These are phyloP conservation scores for Zopfochytrium polystomum DNA, from an alignment of 371 early-diverging fungal genomes.

Conservation along the genomic window DNA sequence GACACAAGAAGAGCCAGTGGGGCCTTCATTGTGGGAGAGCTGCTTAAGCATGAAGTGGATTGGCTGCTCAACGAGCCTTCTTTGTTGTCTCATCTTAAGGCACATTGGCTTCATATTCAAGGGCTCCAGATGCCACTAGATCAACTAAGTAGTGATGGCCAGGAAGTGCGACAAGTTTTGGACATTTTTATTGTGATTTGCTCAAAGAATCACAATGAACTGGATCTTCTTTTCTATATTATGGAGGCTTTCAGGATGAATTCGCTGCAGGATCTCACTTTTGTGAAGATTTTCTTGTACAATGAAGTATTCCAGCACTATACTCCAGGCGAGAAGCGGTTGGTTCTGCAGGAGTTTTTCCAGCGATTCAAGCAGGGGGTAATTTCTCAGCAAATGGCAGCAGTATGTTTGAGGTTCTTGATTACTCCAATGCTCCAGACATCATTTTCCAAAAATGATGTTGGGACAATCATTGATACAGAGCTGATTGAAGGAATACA, in stretches of 20 bases:
- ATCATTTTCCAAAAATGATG: constrained; percentile 53
- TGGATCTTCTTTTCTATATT: constrained; percentile 72
- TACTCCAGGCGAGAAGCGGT: constrained; percentile 56
- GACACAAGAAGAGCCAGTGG: constrained; percentile 60
- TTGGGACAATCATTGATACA: constrained; percentile 58
- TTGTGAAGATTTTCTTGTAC: constrained; percentile 67
- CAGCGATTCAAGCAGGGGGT: constrained; percentile 43
- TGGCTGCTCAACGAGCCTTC: constrained; percentile 52
- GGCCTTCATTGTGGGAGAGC: constrained; percentile 62
- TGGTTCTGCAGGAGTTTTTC: constrained; percentile 68
- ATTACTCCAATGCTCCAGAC: constrained; percentile 77
- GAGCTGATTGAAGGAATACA: constrained; percentile 68
- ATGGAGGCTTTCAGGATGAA: constrained; percentile 71
- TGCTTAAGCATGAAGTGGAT: constrained; percentile 56
- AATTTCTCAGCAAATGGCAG: constrained; percentile 55
- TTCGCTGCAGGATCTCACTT: constrained; percentile 67
- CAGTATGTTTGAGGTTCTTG: constrained; percentile 66
- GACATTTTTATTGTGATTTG: constrained; percentile 65
- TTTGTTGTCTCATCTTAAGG: constrained; percentile 17
- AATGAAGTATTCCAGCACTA: constrained; percentile 64
- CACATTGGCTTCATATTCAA: constrained; percentile 27
- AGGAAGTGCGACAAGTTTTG: constrained; percentile 49
- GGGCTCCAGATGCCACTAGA: too few species aligned
- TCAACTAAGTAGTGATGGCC: too few species aligned
- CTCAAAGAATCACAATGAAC: constrained; percentile 58